Percentiles rank a stretch among this genome's conserved stretches.
Evolutionary conservation across 129 eudicot species (phyloP).

Genomic region (Saposhnikovia divaricata): DNA sequence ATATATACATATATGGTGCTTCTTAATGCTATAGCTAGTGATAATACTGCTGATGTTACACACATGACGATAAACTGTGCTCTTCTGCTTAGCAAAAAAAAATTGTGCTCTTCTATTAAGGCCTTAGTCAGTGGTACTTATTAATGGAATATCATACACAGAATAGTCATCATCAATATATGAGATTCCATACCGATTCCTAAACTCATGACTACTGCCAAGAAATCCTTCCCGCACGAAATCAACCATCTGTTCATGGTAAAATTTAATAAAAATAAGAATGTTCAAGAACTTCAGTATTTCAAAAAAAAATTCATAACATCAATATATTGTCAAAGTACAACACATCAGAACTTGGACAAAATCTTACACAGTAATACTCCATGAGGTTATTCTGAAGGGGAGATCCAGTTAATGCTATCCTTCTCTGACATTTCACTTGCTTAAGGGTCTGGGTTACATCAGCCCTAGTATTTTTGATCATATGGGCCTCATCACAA

Average conservation of each 20-base stretch:
- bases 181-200: constrained; percentile 61
- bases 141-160: not conserved
- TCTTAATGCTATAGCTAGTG: not conserved
- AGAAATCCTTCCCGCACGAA: constrained; percentile 99
- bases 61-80: not conserved
- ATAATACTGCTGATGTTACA: not conserved
- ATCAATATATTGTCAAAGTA: not conserved
- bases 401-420: constrained; percentile 97
- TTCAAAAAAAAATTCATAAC: not conserved
- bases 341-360: not conserved
- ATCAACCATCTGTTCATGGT: constrained; percentile 74
- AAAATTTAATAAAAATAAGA: constrained; percentile 5
- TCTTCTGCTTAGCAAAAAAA: not conserved
- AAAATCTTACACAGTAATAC: constrained; percentile 73
- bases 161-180: not conserved
- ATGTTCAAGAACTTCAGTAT: not conserved
- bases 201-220: constrained; percentile 87
- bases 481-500: constrained; percentile 98
- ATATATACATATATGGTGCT: not conserved
- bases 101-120: not conserved
- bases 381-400: constrained; percentile 99
- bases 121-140: not conserved
- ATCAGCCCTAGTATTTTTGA: constrained; percentile 89
- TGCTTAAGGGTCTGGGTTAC: constrained; percentile 86
- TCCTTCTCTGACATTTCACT: constrained; percentile 88